phyloP scores from a whole-genome alignment of 1,284 basidiomycete species.

The Sphaerobolus stellatus region DNA sequence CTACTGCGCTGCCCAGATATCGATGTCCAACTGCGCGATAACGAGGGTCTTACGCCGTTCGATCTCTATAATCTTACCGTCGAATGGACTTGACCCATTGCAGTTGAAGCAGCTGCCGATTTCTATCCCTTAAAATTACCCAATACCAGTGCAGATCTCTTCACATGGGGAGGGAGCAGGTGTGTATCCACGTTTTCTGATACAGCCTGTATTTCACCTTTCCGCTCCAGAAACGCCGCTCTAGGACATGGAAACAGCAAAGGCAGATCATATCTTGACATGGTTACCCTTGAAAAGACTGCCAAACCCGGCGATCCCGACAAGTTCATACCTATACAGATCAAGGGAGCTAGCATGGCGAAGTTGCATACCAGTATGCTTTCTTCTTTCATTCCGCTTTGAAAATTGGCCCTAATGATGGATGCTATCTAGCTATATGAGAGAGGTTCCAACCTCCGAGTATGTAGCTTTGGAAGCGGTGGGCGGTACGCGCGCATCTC shows the following conservation, averaged over 20 bases:
- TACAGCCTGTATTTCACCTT: background rate
- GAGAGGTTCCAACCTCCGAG: slow-evolving; percentile 65
- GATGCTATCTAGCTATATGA: slow-evolving; percentile 75
- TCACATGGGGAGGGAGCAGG: slow-evolving; percentile 91
- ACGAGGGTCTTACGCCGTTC: slow-evolving; percentile 90
- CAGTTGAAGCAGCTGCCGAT: background rate
- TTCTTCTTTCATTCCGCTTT: background rate
- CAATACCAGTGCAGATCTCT: slow-evolving; percentile 58
- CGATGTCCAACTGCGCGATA: slow-evolving; percentile 77
- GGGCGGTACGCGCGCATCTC: slow-evolving; percentile 58
- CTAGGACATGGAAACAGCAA: slow-evolving; percentile 82
- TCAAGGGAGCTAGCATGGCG: slow-evolving; percentile 74
- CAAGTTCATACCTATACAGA: slow-evolving; percentile 59
- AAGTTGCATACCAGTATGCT: slow-evolving; percentile 69
- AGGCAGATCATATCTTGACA: slow-evolving; percentile 82
- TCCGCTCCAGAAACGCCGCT: slow-evolving; percentile 64
- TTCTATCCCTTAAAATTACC: too few relatives aligned
- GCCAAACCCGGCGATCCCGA: slow-evolving; percentile 16
- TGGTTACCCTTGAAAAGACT: slow-evolving; percentile 52
- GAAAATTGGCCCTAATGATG: too few relatives aligned
- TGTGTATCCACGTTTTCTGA: slow-evolving; percentile 28
- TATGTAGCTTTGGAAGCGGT: slow-evolving; percentile 86
- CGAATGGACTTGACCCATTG: slow-evolving; percentile 69
- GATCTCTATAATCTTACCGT: slow-evolving; percentile 94
- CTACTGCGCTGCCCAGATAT: slow-evolving; percentile 75